These are phyloP conservation scores for Plenodomus biglobosus DNA, from an alignment of 2,329 filamentous ascomycete genomes.

Conservation along the genomic window DNA sequence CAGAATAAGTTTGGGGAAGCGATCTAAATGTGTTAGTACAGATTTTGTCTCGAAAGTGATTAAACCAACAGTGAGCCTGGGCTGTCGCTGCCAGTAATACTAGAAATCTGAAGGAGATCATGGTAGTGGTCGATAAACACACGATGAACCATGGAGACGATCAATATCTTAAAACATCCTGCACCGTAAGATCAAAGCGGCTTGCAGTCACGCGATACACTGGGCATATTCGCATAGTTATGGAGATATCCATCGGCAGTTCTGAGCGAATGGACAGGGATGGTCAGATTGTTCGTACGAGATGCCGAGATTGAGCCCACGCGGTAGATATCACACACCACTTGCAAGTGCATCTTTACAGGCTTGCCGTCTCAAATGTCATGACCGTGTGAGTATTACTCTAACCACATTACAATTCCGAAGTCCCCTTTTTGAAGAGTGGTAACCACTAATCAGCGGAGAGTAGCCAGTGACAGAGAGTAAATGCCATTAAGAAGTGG, in stretches of 20 bases:
- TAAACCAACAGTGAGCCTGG: constrained; percentile 25
- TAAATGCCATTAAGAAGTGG: too few species aligned
- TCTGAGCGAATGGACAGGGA: background rate
- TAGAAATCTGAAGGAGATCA: background rate
- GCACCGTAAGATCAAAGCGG: background rate
- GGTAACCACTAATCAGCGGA: too few species aligned
- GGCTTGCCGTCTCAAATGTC: background rate
- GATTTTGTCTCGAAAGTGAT: background rate
- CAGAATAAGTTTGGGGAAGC: constrained; percentile 31
- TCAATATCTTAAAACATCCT: background rate
- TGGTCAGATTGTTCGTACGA: background rate
- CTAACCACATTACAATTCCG: too few species aligned
- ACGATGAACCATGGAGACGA: background rate
- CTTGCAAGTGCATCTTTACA: background rate
- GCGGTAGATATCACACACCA: background rate
- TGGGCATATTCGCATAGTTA: background rate
- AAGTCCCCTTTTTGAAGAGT: too few species aligned
- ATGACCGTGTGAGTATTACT: background rate
- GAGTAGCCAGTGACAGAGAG: too few species aligned
- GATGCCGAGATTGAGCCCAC: background rate
- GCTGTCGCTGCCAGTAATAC: constrained; percentile 18
- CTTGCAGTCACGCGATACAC: background rate
- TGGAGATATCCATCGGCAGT: background rate
- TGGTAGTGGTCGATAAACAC: background rate
- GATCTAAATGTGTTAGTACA: constrained; percentile 12